Conservation (phyloP, 108 stramenopile species). For the Seminavis robusta region DNA sequence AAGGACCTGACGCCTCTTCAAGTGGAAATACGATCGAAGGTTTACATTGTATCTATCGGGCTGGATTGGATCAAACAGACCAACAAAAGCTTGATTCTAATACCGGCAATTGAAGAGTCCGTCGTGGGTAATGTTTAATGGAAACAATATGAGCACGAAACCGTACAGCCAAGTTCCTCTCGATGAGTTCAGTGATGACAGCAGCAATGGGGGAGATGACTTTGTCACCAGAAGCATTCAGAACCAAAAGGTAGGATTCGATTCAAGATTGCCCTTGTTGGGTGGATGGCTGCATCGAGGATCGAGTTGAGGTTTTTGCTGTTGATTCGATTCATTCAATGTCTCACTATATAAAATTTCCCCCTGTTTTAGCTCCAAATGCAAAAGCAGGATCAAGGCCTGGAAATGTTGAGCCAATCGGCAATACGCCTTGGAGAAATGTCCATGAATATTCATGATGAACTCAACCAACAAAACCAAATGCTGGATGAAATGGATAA, state of each 20-base stretch:
- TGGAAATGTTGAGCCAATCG: slow-evolving; percentile 72
- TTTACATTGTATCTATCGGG: too few species aligned
- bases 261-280: too few species aligned
- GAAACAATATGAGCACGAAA: slow-evolving; percentile 5
- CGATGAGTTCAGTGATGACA: slow-evolving; percentile 46
- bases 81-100: too few species aligned
- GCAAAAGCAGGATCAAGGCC: slow-evolving; percentile 75
- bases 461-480: slow-evolving; percentile 82
- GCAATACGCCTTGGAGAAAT: slow-evolving; percentile 76
- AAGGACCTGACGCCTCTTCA: too few species aligned
- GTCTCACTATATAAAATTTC: neutral
- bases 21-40: too few species aligned
- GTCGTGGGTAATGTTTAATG: too few species aligned
- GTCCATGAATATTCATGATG: slow-evolving; percentile 81
- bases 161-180: slow-evolving; percentile 32
- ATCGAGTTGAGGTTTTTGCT: neutral
- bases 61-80: too few species aligned
- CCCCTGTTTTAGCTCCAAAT: slow-evolving; percentile 59
- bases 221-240: slow-evolving; percentile 34
- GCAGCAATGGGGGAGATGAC: slow-evolving; percentile 33
- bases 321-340: slow-evolving; percentile 8
- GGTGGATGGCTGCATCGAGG: too few species aligned
- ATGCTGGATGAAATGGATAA: slow-evolving; percentile 89
- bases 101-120: too few species aligned
- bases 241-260: slow-evolving; percentile 40